These are phyloP conservation scores for Yamadazyma taylorii DNA, from an alignment of 1,139 yeast species.

Conservation along the genomic window DNA sequence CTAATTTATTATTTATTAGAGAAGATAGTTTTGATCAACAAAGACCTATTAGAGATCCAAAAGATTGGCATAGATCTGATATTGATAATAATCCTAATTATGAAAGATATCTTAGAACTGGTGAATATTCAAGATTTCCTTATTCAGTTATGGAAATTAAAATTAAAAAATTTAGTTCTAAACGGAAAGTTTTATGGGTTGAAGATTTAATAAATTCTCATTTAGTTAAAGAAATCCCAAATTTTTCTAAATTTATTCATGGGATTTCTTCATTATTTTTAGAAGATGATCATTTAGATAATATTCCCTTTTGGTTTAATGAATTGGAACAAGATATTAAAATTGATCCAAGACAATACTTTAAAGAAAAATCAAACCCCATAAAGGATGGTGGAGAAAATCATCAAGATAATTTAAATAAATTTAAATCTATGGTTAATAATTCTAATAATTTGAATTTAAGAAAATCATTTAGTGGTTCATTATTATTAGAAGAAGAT, in stretches of 20 bases:
- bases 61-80: constrained; percentile 89
- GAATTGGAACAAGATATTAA: constrained; percentile 81
- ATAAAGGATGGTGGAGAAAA: constrained; percentile 10
- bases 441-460: constrained; percentile 31
- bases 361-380: constrained; percentile 43
- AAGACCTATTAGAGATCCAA: constrained; percentile 87
- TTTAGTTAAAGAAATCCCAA: constrained; percentile 86
- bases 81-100: constrained; percentile 78
- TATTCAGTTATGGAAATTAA: constrained; percentile 90
- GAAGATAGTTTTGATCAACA: constrained; percentile 85
- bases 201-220: constrained; percentile 82
- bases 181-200: constrained; percentile 68
- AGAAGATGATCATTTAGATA: constrained; percentile 88
- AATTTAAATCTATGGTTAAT: constrained; percentile 43
- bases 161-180: constrained; percentile 54
- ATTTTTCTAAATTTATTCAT: constrained; percentile 85
- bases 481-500: constrained; percentile 23
- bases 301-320: constrained; percentile 92
- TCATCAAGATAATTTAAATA: constrained; percentile 49
- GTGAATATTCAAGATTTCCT: constrained; percentile 86
- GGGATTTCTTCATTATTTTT: constrained; percentile 86
- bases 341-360: constrained; percentile 73
- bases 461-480: constrained; percentile 44
- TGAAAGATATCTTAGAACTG: constrained; percentile 72
- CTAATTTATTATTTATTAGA: constrained; percentile 81